phyloP scores from a whole-genome alignment of 2,329 filamentous ascomycete genomes.

The Cryphonectria carpinicola region DNA sequence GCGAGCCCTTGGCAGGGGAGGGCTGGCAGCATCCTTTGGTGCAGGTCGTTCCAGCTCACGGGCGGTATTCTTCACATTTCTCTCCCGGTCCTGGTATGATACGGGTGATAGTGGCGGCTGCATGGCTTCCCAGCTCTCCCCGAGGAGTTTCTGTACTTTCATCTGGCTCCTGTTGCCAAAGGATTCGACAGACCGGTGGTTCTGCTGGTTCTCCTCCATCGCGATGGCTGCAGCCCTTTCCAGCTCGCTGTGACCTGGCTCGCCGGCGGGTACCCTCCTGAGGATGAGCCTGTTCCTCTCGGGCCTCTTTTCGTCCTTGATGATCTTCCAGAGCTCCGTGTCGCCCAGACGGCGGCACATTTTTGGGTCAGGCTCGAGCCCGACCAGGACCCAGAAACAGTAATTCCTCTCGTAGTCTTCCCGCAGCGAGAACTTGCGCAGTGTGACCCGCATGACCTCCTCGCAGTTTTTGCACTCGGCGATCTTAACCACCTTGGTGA shows the following conservation, averaged over 20 bases:
- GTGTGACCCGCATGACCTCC: slow-evolving; percentile 86
- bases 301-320: slow-evolving; percentile 80
- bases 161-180: slow-evolving; percentile 78
- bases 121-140: slow-evolving; percentile 81
- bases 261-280: slow-evolving; percentile 87
- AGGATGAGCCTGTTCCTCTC: slow-evolving; percentile 91
- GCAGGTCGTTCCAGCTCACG: slow-evolving; percentile 62
- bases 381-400: slow-evolving; percentile 93
- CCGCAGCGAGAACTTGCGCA: slow-evolving; percentile 84
- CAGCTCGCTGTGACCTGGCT: slow-evolving; percentile 85
- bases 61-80: slow-evolving; percentile 64
- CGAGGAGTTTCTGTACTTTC: slow-evolving; percentile 87
- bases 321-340: slow-evolving; percentile 86
- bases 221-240: slow-evolving; percentile 88
- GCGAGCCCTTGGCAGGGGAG: slow-evolving; percentile 45
- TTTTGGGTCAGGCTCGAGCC: slow-evolving; percentile 78
- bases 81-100: slow-evolving; percentile 71
- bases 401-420: slow-evolving; percentile 94
- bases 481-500: slow-evolving; percentile 93
- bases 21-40: slow-evolving; percentile 49
- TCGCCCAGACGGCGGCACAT: slow-evolving; percentile 84
- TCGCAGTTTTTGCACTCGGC: slow-evolving; percentile 89
- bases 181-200: slow-evolving; percentile 62
- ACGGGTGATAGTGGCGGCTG: slow-evolving; percentile 87
- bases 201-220: slow-evolving; percentile 80